Base-by-base conservation (phyloP, 2,329 filamentous ascomycete species). In the Penicillium digitatum region DNA sequence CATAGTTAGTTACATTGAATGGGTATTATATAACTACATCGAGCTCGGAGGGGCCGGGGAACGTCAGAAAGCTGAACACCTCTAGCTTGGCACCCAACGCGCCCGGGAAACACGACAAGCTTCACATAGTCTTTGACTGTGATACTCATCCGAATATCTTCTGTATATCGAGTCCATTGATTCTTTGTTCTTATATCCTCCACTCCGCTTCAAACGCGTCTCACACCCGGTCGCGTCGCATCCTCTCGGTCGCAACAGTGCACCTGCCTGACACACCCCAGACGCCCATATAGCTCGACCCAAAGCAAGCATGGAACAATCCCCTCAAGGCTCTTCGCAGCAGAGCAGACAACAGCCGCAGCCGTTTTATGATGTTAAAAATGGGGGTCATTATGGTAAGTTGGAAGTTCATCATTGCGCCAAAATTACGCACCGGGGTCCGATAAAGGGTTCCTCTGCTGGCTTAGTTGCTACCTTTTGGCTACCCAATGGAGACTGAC, bases 371-470 rank as follows among this genome's bases (percentile, higher is more conserved):
- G 87, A 91, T 74, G 84, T 84, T 48, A 81, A 78, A 64, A 85
- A 88, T 69, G 88, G 87, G 58, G 88, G 88, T 50, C 88, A 91
- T 73, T 91, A 90, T 77, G 87, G 88, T 90, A 75, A 81, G n/a
- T 27, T 11, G 26, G 43, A 39, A 54, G 20, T 9, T 38, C 18
- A 22, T 42, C 22, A 31, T 46, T 47, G 44, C 47, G 48, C 48
- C 20, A 34, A 47, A 43, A 24, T 39, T 35, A 31, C 24, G 18
- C 42, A n/a, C 8, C 22, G 6, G n/a, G 35, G 3, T 34, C 22
- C 26, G 24, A 39, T 10, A 16, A 42, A 40, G 50, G 6, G 12
- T 27, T 6, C 34, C 26, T 29, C 24, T 47, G 38, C 32, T 31
- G 14, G 27, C n/a, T 38, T 31, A 14, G 12, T 46, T 35, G 10